Evolutionary conservation across 805 yeast genomes (phyloP), one percentile per base, ranked within the genome.

Genomic region (Barnettozyma populi): DNA sequence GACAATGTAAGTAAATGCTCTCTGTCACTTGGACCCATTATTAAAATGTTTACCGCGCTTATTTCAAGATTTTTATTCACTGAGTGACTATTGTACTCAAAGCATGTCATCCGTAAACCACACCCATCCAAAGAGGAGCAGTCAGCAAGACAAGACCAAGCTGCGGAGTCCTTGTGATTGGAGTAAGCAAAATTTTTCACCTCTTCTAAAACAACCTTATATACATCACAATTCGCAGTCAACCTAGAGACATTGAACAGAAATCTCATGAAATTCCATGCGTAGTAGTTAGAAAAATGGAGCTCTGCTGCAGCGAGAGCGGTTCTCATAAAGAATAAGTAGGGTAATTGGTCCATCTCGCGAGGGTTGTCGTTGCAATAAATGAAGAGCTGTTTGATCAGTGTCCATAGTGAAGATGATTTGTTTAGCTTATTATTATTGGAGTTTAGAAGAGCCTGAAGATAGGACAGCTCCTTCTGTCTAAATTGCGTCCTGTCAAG

Each of bases 261-360:
- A 65, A 70, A 69, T 25, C 64, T 56, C 9, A 61, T 42, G n/a
- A 69, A 61, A 45, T 64, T 62, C 73, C 74, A 71, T 7, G 72
- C 63, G 46, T 71, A 71, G 45, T 69, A 71, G 46, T 70, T 71
- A 0, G 70, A 59, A 18, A 57, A 52, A 49, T 71, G 75, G 5
- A 57, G 44, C 9, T 50, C 49, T 1, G 66, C 71, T 1, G 73
- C 62, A 6, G 38, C 40, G 2, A 62, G 19, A 10, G 65, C 56
- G 0, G 63, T 53, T 1, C 49, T 21, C 7, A 54, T 35, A 38
- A 57, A 59, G 47, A 56, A 51, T 2, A 10, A 5, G 1, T 20
- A 18, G 1, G 54, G 49, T 1, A 53, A 8, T 10, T 36, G 35
- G 9, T 24, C 13, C 6, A 39, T 3, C 14, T 21, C 20, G 0